phyloP scores from a whole-genome alignment of 2,329 filamentous ascomycete species.

The Grosmannia clavigera region DNA sequence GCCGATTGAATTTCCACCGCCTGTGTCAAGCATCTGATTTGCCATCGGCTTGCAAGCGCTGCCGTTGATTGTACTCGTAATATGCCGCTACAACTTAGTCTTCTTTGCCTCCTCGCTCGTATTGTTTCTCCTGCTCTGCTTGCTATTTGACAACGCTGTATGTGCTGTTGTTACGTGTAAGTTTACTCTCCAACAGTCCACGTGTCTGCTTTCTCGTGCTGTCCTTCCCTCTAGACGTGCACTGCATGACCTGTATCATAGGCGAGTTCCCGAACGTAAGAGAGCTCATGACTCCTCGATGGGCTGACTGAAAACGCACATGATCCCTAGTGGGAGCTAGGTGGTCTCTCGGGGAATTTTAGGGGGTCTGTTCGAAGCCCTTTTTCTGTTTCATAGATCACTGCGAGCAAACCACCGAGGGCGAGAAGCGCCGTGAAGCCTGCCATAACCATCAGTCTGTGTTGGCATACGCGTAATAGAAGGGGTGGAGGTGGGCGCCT shows the following conservation, averaged over 20 bases:
- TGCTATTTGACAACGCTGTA: no score
- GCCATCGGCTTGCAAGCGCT: background rate
- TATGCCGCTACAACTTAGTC: background rate
- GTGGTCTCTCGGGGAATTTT: no score
- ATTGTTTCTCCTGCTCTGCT: background rate
- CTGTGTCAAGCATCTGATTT: background rate
- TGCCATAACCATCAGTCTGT: background rate
- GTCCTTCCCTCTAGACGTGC: background rate
- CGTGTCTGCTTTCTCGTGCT: background rate
- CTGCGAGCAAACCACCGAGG: background rate
- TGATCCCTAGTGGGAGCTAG: background rate
- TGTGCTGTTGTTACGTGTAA: no score
- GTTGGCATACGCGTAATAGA: no score
- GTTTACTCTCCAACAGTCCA: background rate
- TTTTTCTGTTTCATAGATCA: background rate
- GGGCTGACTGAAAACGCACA: background rate
- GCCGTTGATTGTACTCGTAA: background rate
- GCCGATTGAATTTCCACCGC: background rate
- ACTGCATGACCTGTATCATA: background rate
- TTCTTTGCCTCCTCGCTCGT: background rate
- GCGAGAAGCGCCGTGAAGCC: background rate
- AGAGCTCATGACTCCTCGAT: background rate
- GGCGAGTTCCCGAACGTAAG: background rate
- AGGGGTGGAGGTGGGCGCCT: background rate
- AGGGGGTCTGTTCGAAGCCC: no score